A percentile compares a stretch with the other conserved stretches of the same genome.
Evolutionary conservation across 1,139 yeast genomes (phyloP).

Genomic region (Suhomyces chickasaworum): DNA sequence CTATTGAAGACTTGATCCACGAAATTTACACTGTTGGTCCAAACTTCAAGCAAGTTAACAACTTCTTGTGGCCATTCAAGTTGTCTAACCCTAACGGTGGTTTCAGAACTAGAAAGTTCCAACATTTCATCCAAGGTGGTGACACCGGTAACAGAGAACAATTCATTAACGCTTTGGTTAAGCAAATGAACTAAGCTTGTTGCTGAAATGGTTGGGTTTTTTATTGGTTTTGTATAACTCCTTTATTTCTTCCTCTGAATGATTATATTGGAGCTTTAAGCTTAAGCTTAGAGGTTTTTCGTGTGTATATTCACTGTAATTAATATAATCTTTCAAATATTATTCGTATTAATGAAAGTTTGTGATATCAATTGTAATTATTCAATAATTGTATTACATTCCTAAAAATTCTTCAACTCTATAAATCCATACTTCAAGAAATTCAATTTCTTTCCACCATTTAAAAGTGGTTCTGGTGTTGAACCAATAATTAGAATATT

Average conservation of each 20-base stretch:
- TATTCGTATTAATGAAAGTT: constrained; percentile 1
- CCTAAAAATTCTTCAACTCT: constrained; percentile 24
- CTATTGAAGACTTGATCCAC: constrained; percentile 97
- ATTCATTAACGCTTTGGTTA: constrained; percentile 95
- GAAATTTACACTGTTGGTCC: constrained; percentile 99
- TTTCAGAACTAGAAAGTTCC: constrained; percentile 99
- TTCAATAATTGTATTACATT: not conserved
- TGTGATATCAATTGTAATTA: not conserved
- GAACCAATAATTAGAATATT: constrained; percentile 19
- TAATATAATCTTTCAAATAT: constrained; percentile 19
- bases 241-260: constrained; percentile 19
- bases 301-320: constrained; percentile 16
- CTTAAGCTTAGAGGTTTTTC: too few species aligned
- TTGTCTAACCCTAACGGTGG: constrained; percentile 99
- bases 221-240: constrained; percentile 15
- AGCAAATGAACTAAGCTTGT: constrained; percentile 82
- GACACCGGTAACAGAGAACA: constrained; percentile 99
- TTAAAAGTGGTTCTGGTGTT: constrained; percentile 18
- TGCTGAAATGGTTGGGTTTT: constrained; percentile 12
- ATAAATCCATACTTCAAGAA: constrained; percentile 36
- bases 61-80: constrained; percentile 99
- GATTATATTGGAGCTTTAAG: constrained; percentile 13
- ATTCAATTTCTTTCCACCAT: constrained; percentile 41
- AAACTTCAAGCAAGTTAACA: constrained; percentile 99
- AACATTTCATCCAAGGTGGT: constrained; percentile 99